These are phyloP conservation scores for Plenodomus lindquistii DNA, from an alignment of 2,329 filamentous ascomycete genomes.

Conservation along the genomic window DNA sequence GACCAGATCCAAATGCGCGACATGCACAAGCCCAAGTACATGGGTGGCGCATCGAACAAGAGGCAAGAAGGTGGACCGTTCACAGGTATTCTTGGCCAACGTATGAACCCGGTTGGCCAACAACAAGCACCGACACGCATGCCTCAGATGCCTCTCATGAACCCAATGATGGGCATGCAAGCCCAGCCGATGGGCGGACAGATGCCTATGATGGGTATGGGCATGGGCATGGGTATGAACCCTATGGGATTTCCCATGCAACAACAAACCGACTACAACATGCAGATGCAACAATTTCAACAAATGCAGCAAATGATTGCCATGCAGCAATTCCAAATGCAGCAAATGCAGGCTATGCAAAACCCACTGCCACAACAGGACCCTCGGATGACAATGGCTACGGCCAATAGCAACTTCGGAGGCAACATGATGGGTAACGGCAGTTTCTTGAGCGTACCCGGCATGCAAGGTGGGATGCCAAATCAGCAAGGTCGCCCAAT, in stretches of 20 bases:
- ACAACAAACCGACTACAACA: conserved; percentile 73
- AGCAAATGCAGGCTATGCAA: conserved; percentile 39
- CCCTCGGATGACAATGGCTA: conserved; percentile 28
- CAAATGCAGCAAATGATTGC: conserved; percentile 42
- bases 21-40: conserved; percentile 42
- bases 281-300: conserved; percentile 92
- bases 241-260: conserved; percentile 63
- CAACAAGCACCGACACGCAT: conserved; percentile 27
- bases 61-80: conserved; percentile 36
- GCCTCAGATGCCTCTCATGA: conserved; percentile 34
- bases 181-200: conserved; percentile 7
- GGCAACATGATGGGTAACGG: conserved; percentile 26
- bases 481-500: conserved; percentile 49
- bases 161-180: conserved; percentile 21
- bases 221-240: conserved; percentile 37
- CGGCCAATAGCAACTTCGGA: conserved; percentile 24
- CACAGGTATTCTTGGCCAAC: conserved; percentile 38
- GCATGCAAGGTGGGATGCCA: conserved; percentile 21
- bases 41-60: conserved; percentile 41
- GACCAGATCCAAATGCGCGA: conserved; percentile 45
- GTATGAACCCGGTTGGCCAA: conserved; percentile 37
- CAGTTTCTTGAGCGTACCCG: conserved; percentile 31
- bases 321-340: conserved; percentile 66
- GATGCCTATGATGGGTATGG: conserved; percentile 30
- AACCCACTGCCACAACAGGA: conserved; percentile 31